Base-by-base conservation (phyloP, 306 rosid genomes). In the Echinosophora koreensis region DNA sequence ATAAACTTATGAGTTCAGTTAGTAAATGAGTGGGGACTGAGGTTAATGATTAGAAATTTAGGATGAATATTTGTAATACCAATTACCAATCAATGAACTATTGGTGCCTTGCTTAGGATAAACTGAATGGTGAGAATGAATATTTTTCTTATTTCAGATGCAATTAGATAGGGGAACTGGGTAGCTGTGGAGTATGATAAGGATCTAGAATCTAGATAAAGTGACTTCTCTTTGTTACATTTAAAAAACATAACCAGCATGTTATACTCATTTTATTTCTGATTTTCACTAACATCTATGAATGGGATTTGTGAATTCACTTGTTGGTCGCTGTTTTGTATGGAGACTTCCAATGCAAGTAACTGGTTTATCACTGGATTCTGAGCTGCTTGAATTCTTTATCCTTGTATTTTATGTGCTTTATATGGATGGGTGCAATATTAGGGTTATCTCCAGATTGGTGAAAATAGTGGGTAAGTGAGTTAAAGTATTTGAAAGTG, bases 331-430 rank as follows among this genome's bases (percentile, higher is more conserved):
- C 10, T 39, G 22, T 52, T 52, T 69, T 28, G 6, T 2, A 5
- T 7, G 27, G 41, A 16, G 62, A 39, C 11, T 62, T 17, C n/a
- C 12, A 51, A 52, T 52, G 64, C 46, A 6, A 27, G n/a, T 52
- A 42, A 6, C 8, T 63, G 57, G 8, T 34, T 66, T 11, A 56
- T 35, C 47, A 18, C n/a, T 35, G 18, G 27, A 46, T 71, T 51
- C 14, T 56, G 8, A 46, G 22, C 37, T 22, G 38, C 9, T 22
- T 61, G 68, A 68, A 44, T 16, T 66, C 38, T 69, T 70, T 71
- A 30, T 34, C 65, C 28, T 2, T 71, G 38, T 49, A 51, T 71
- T 39, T 62, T 63, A 38, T 70, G 12, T 27, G 12, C 38, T 47
- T 60, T 70, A 14, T 46, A 35, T 34, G 35, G 50, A 32, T 58